Conservation (phyloP, 306 rosid species). For the Pyrus bretschneideri region DNA sequence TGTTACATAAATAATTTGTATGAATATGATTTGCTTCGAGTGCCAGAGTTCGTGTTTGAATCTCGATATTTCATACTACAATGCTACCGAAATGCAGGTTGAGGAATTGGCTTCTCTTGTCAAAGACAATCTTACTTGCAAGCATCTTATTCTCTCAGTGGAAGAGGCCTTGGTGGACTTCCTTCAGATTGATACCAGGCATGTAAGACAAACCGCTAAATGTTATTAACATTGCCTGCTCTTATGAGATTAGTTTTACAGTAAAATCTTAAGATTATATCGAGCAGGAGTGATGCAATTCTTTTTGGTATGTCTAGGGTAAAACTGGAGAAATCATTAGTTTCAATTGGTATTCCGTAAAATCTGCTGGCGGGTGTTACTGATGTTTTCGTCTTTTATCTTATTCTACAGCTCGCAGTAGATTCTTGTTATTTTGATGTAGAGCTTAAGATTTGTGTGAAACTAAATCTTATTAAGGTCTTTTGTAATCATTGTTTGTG, state of each 20-base stretch:
- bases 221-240: not conserved
- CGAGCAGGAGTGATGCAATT: not conserved
- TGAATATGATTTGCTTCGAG: not conserved
- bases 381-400: not conserved
- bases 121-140: slow-evolving; percentile 91
- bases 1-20: not conserved
- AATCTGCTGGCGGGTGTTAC: not conserved
- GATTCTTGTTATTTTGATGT: not conserved
- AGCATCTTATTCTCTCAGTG: slow-evolving; percentile 92
- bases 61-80: not conserved
- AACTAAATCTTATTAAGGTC: not conserved
- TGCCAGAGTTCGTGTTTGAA: slow-evolving; percentile 1
- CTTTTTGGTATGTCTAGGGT: not conserved
- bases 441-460: not conserved
- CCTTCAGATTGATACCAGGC: slow-evolving; percentile 78
- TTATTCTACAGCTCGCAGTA: not conserved
- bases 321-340: not conserved
- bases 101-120: slow-evolving; percentile 95
- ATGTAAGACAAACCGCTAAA: slow-evolving; percentile 19
- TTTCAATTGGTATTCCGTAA: not conserved
- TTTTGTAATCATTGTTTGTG: not conserved
- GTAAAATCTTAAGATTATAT: not conserved
- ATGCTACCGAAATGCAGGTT: slow-evolving; percentile 44
- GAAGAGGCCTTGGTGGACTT: slow-evolving; percentile 75
- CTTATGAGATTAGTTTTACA: not conserved